A percentile compares a stretch with the other conserved stretches of the same genome.
These are phyloP conservation scores for Suhomyces coccinellae DNA, from an alignment of 1,139 yeast species.

Conservation along the genomic window DNA sequence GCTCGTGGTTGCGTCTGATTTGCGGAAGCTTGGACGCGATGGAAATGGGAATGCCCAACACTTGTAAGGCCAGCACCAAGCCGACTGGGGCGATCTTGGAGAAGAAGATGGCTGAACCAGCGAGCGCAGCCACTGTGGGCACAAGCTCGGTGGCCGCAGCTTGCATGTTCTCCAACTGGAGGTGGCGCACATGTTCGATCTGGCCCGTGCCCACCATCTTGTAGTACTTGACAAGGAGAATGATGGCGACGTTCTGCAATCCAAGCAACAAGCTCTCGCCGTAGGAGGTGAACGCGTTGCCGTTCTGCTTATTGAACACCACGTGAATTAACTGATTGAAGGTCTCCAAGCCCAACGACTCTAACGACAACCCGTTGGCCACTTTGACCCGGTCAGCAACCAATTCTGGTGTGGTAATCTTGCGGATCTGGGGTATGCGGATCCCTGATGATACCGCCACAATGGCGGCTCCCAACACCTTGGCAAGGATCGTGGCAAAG, in stretches of 20 bases:
- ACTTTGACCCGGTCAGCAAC: constrained; percentile 32
- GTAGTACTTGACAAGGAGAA: constrained; percentile 41
- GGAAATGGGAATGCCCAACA: constrained; percentile 54
- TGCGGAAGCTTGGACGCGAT: constrained; percentile 59
- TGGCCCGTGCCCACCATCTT: constrained; percentile 26
- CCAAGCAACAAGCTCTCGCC: constrained; percentile 47
- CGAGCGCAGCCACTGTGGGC: constrained; percentile 27
- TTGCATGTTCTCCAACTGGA: constrained; percentile 18
- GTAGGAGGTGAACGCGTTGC: constrained; percentile 40
- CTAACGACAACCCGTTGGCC: constrained; percentile 41
- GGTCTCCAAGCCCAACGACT: constrained; percentile 40
- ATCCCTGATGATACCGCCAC: constrained; percentile 46
- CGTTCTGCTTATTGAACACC: constrained; percentile 38
- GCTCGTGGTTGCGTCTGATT: constrained; percentile 46
- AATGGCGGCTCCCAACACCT: constrained; percentile 35
- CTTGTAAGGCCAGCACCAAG: constrained; percentile 41
- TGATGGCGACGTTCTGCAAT: constrained; percentile 40
- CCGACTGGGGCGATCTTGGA: constrained; percentile 35
- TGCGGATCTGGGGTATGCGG: constrained; percentile 45
- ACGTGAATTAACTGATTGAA: constrained; percentile 44
- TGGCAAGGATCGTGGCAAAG: constrained; percentile 36
- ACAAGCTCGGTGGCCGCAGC: constrained; percentile 10
- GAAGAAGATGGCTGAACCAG: constrained; percentile 31
- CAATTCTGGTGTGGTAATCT: constrained; percentile 33
- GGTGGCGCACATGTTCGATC: constrained; percentile 15